Base-by-base conservation (phyloP, 768 basidiomycete species). In the Lentinus tigrinus region DNA sequence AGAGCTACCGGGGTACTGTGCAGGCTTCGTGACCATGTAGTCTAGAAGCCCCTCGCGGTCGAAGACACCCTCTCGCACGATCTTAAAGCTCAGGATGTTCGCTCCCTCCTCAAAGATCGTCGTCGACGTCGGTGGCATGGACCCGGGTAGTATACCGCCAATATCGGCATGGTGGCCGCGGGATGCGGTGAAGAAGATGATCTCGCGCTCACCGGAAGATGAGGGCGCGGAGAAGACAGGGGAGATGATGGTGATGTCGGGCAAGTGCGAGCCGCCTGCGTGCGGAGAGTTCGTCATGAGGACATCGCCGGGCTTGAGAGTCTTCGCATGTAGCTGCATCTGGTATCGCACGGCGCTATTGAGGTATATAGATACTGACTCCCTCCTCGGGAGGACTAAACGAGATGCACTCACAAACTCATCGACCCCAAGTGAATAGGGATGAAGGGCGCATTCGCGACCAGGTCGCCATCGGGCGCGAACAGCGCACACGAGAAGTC, bases 401-500 rank as follows among this genome's bases (percentile, higher is more conserved):
- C 51, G 39, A 17, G 28, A 58, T 10, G 34, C 39, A 78, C 88
- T 73, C 70, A 92, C 91, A 94, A 94, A 72, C 89, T 91, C 91
- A 94, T 94, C 26, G 90, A 87, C 37, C 91, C 91, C 31, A 93
- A 74, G 69, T 93, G 91, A 56, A 92, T 93, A 9, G 91, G 91
- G 65, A 93, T 93, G 69, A 91, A 93, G 4, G 93, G 94, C 9
- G 93, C 93, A 74, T 97, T 98, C 37, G 95, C 95, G 38, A 97
- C 93, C 19, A 98, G 78, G 65, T 93, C 93, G 0, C 95, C 95
- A 63, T 93, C 89, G n/a, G 94, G 92, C 0, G 91, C 90, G 65
- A 98, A 98, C 37, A 98, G 77, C 2, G 95, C 95, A 73, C 95
- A 98, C 10, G 91, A 93, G 71, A 92, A 97, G 73, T 97, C 95